Percentiles rank a stretch among this genome's conserved stretches.
These are phyloP conservation scores for Lepidium africanum DNA, from an alignment of 345 rosid genomes.

Conservation along the genomic window DNA sequence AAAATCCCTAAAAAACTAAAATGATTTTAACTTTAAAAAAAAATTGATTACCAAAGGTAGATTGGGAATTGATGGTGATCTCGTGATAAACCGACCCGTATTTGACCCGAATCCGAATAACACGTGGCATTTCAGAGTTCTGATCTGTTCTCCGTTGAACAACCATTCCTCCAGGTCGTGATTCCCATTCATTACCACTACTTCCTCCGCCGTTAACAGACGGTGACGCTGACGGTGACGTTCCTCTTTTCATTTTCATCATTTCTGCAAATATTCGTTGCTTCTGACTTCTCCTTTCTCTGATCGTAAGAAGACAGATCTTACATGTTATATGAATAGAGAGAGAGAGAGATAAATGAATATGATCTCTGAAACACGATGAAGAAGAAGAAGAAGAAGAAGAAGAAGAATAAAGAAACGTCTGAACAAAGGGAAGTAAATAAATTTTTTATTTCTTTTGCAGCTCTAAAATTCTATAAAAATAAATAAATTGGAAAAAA, in stretches of 20 bases:
- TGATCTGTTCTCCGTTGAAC: slow-evolving; percentile 85
- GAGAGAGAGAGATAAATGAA: slow-evolving; percentile 8
- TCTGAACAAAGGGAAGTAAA: slow-evolving; percentile 32
- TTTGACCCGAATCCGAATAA: slow-evolving; percentile 80
- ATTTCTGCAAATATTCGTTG: slow-evolving; percentile 8
- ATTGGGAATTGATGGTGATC: slow-evolving; percentile 66
- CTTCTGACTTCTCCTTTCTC: slow-evolving; percentile 3
- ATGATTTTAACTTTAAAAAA: no score
- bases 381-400: background rate
- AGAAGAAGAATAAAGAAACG: slow-evolving; percentile 29
- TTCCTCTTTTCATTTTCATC: slow-evolving; percentile 28
- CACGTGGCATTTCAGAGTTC: slow-evolving; percentile 57
- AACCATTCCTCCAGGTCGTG: slow-evolving; percentile 97
- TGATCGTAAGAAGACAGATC: slow-evolving; percentile 6
- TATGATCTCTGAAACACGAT: slow-evolving; percentile 21
- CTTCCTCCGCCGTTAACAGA: slow-evolving; percentile 36
- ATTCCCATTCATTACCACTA: slow-evolving; percentile 67
- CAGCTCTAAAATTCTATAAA: background rate
- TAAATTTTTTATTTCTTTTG: background rate
- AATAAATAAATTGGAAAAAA: background rate
- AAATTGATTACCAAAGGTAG: slow-evolving; percentile 66
- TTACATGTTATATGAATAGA: slow-evolving; percentile 22
- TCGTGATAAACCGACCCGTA: slow-evolving; percentile 77
- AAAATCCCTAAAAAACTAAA: background rate
- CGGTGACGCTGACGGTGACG: no score